Evolutionary conservation across 176 grass and related monocot genomes (phyloP).

Genomic region (Cymbopogon citratus): DNA sequence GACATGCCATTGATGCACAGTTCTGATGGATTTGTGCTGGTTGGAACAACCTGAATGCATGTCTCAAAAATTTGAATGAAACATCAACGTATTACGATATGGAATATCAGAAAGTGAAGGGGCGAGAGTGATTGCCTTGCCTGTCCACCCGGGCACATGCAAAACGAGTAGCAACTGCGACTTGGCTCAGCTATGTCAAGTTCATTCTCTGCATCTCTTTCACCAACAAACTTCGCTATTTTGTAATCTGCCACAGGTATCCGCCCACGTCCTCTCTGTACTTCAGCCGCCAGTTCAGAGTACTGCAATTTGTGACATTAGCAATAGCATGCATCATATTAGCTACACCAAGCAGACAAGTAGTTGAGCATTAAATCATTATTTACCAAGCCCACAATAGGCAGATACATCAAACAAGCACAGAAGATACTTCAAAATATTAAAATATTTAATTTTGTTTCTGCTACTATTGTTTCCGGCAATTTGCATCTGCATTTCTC

Average conservation of each 20-base stretch:
- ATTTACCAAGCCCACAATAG: neutral
- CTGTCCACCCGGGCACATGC: conserved; percentile 99
- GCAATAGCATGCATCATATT: conserved; percentile 10
- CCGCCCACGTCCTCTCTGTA: conserved; percentile 76
- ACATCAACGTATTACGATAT: neutral
- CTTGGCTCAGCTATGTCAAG: conserved; percentile 28
- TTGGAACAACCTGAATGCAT: conserved; percentile 84
- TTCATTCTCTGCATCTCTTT: conserved; percentile 30
- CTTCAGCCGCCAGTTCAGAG: conserved; percentile 77
- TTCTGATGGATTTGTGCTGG: conserved; percentile 83
- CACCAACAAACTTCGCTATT: conserved; percentile 59
- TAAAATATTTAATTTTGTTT: conserved; percentile 1
- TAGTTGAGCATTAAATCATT: conserved; percentile 7
- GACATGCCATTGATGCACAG: conserved; percentile 99
- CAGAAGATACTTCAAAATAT: neutral
- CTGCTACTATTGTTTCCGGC: neutral
- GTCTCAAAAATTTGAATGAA: conserved; percentile 8
- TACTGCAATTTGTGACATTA: conserved; percentile 51
- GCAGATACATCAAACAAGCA: neutral
- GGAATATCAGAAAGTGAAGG: neutral
- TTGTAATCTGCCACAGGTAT: conserved; percentile 99
- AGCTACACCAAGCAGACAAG: conserved; percentile 4
- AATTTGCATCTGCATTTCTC: neutral
- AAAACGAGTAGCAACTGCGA: conserved; percentile 91
- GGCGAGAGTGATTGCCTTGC: conserved; percentile 2